phyloP scores from a whole-genome alignment of 331 rosid species.

The Telfairia occidentalis region DNA sequence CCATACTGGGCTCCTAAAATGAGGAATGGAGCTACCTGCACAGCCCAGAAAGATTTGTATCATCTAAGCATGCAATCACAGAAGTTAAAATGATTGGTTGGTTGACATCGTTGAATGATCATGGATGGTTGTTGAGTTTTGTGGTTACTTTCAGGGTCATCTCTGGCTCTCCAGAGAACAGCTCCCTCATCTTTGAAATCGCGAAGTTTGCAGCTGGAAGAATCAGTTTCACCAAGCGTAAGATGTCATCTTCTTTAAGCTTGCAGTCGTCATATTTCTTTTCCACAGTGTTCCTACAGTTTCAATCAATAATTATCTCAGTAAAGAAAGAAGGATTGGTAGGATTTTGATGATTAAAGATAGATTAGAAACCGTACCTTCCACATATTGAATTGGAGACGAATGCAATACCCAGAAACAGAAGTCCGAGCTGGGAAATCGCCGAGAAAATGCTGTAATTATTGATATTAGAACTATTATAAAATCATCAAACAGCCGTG shows the following conservation, averaged over 20 bases:
- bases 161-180: constrained; percentile 86
- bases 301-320: neutral
- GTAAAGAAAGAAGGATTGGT: neutral
- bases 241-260: constrained; percentile 67
- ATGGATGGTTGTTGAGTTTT: neutral
- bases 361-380: constrained; percentile 30
- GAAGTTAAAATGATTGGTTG: neutral
- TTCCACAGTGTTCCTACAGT: constrained; percentile 36
- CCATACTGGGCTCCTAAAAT: constrained; percentile 80
- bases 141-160: constrained; percentile 68
- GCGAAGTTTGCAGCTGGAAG: constrained; percentile 62
- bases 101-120: neutral
- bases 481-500: neutral
- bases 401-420: constrained; percentile 56
- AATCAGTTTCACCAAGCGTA: constrained; percentile 40
- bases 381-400: constrained; percentile 48
- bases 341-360: neutral
- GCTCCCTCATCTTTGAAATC: constrained; percentile 39
- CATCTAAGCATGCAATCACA: neutral
- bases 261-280: constrained; percentile 26
- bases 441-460: constrained; percentile 58
- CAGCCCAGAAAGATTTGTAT: neutral
- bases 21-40: constrained; percentile 69
- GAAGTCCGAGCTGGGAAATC: constrained; percentile 49
- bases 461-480: neutral